Evolutionary conservation across 2,329 filamentous ascomycete genomes (phyloP).

Genomic region (Colletotrichum tofieldiae): DNA sequence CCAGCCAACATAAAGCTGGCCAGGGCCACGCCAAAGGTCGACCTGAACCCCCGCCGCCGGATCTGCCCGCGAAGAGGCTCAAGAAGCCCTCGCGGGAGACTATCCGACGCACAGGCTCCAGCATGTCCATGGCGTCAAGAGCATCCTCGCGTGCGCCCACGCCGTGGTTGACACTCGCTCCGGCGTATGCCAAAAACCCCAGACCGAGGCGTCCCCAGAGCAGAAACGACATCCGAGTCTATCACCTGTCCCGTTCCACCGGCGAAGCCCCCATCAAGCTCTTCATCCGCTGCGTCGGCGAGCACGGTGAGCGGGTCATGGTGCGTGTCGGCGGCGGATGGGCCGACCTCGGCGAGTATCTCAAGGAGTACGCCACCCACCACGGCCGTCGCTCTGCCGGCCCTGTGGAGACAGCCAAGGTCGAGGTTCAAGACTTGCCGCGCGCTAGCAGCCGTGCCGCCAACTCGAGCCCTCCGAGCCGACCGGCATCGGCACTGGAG

Average conservation of each 20-base stretch:
- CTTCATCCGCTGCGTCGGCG: constrained; percentile 92
- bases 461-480: constrained; percentile 53
- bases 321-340: constrained; percentile 98
- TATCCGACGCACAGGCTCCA: constrained; percentile 65
- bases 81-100: constrained; percentile 61
- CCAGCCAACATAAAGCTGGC: constrained; percentile 85
- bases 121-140: constrained; percentile 57
- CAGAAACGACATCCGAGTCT: constrained; percentile 87
- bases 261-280: constrained; percentile 93
- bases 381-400: constrained; percentile 80
- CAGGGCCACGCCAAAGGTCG: constrained; percentile 62
- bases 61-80: constrained; percentile 66
- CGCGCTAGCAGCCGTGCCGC: constrained; percentile 46
- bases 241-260: constrained; percentile 88
- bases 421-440: constrained; percentile 71
- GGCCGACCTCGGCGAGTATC: constrained; percentile 95
- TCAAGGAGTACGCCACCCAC: constrained; percentile 93
- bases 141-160: constrained; percentile 69
- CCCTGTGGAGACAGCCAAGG: constrained; percentile 61
- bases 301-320: constrained; percentile 94
- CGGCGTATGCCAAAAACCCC: constrained; percentile 66
- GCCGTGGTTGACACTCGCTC: constrained; percentile 79
- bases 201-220: constrained; percentile 65
- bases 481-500: constrained; percentile 56
- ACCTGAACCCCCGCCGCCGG: constrained; percentile 73